Evolutionary conservation across 1,139 yeast genomes (phyloP).

Genomic region (Wickerhamomyces sp.): DNA sequence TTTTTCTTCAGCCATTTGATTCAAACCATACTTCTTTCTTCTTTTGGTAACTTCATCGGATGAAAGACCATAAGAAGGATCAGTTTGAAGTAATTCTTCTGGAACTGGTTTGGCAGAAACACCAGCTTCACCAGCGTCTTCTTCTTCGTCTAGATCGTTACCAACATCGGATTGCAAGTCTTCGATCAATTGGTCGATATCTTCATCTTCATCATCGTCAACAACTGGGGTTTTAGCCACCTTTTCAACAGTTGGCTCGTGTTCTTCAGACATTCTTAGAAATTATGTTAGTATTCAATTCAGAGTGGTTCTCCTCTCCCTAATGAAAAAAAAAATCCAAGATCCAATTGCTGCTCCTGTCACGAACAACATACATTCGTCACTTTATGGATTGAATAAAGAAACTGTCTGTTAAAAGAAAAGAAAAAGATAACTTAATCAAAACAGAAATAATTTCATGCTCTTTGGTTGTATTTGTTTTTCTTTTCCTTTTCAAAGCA

Average conservation of each 20-base stretch:
- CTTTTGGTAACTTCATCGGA: conserved; percentile 79
- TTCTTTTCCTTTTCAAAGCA: too few relatives aligned
- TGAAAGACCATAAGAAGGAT: conserved; percentile 75
- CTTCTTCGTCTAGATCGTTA: conserved; percentile 49
- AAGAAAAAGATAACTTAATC: too few relatives aligned
- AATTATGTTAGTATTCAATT: neutral
- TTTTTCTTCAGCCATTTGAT: conserved; percentile 92
- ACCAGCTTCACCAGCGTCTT: conserved; percentile 33
- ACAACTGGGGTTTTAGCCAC: conserved; percentile 27
- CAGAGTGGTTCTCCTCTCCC: neutral
- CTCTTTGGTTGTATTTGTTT: too few relatives aligned
- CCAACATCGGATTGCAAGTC: conserved; percentile 85
- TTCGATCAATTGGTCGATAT: conserved; percentile 82
- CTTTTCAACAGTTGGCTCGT: conserved; percentile 38
- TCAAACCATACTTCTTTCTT: conserved; percentile 90
- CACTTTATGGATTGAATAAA: too few relatives aligned
- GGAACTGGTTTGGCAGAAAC: conserved; percentile 65
- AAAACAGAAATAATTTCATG: too few relatives aligned
- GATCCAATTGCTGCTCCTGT: too few relatives aligned
- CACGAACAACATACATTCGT: too few relatives aligned
- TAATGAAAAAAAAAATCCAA: neutral
- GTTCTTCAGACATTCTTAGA: conserved; percentile 18
- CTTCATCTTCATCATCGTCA: conserved; percentile 67
- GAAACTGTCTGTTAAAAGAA: too few relatives aligned
- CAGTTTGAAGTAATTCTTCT: conserved; percentile 85